Base-by-base conservation (phyloP, 345 rosid genomes). In the Populus pruinosa region DNA sequence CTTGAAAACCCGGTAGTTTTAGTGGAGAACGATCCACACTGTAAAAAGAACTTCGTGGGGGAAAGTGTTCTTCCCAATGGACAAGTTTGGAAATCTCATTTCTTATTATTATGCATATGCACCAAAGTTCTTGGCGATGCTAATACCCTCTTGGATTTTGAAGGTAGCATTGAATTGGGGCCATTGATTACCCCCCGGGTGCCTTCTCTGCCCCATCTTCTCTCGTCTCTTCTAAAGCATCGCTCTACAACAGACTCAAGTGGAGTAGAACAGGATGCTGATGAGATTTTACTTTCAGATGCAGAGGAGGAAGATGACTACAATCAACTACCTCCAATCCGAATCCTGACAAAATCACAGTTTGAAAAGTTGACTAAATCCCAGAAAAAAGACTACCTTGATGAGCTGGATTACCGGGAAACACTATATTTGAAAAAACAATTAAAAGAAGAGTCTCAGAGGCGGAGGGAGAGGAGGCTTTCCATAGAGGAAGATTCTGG, bases 201-300 rank as follows among this genome's bases (percentile, higher is more conserved):
- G 79, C 97, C 94, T 76, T 93, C 99, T 78, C 84, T 96, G 77
- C 98, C 98, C 64, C 98, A 90, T 87, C 96, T 96, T 73, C 94
- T 96, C 77, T 89, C 97, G 11, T 86, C 89, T 80, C 83, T 91
- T 81, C 81, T 96, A 72, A 89, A 83, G 35, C 94, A 89, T 78
- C 88, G 77, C 31, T 75, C 96, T 63, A 69, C 86, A 35, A 81
- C 89, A 9, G 74, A 81, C 71, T 72, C 87, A 25, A 84, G 81
- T 84, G 94, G 86, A 85, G 86, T 82, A 36, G 89, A 88, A 71
- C 81, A 80, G 31, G 92, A 89, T 80, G 73, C 87, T 35, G 89
- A 87, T 53, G 88, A 83, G 78, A 77, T 85, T 79, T 73, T 91
- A 63, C 81, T 86, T 64, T 84, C 86, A 3, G 89, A 89, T 11